Base-by-base conservation (phyloP, 805 yeast species). In the Citeromyces nyonsensis region DNA sequence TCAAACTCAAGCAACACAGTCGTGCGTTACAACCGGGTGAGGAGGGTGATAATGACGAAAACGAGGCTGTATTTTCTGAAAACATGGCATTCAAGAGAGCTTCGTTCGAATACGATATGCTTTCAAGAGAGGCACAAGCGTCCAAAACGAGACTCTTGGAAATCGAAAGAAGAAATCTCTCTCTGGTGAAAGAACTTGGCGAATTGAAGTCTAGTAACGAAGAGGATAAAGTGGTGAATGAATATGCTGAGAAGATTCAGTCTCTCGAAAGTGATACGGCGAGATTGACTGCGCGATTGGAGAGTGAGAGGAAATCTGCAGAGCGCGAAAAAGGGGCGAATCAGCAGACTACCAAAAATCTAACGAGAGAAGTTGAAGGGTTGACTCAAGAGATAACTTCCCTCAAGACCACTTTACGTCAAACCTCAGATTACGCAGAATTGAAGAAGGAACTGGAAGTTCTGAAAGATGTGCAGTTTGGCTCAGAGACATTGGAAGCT, bases 381-480 rank as follows among this genome's bases (percentile, higher is more conserved):
- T 50, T 69, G 15, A 58, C 57, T 7, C 47, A 49, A n/a, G n/a
- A n/a, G n/a, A n/a, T n/a, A n/a, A n/a, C n/a, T n/a, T n/a, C n/a
- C 4, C 55, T 80, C 40, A 69, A 67, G 43, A 54, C 56, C 15
- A 66, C 68, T 35, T 46, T 78, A 29, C 55, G 56, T 3, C 50
- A 57, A 24, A 69, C 73, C 33, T 54, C 63, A 2, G 95, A 85
- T 47, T 85, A 86, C 51, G 85, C 80, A 33, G 85, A 82, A 38
- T 49, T 85, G 31, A 84, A 83, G 48, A 67, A 70, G 32, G 95
- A 86, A 44, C 57, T 86, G 40, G 67, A 65, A 12, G 67, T 84
- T 15, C 49, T 85, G 38, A 73, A 78, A 47, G 74, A 76, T 39
- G 75, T 84, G 26, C 83, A 81, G 44, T 79, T 84, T 53, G 86